These are phyloP conservation scores for Penicillium samsonianum DNA, from an alignment of 495 filamentous ascomycete species.

Conservation along the genomic window DNA sequence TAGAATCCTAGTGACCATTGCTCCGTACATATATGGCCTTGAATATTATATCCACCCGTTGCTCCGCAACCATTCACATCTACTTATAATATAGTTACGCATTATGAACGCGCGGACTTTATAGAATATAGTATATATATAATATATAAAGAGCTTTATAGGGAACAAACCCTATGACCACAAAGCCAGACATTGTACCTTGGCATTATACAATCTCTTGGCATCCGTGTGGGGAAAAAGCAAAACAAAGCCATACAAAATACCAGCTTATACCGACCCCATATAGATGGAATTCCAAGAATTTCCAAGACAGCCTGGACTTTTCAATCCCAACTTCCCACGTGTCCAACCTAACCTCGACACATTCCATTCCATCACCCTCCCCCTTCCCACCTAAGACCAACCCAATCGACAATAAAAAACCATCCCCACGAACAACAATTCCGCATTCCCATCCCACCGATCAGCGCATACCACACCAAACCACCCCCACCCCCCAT, in stretches of 20 bases:
- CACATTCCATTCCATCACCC: slow-evolving; percentile 2
- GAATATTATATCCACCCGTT: too few relatives aligned
- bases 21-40: too few relatives aligned
- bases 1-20: too few relatives aligned
- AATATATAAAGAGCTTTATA: too few relatives aligned
- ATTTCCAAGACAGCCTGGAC: neutral
- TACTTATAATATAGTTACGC: too few relatives aligned
- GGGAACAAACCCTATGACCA: too few relatives aligned
- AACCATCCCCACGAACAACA: slow-evolving; percentile 1
- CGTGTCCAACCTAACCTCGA: neutral
- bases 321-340: neutral
- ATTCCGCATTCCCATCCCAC: neutral
- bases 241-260: slow-evolving; percentile 25
- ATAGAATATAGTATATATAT: too few relatives aligned
- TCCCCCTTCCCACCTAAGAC: neutral
- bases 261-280: neutral
- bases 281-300: neutral
- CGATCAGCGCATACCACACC: neutral
- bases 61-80: too few relatives aligned
- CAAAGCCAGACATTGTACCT: too few relatives aligned
- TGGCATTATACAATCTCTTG: neutral
- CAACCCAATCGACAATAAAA: slow-evolving; percentile 9
- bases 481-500: neutral
- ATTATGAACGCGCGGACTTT: too few relatives aligned
- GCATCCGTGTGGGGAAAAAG: slow-evolving; percentile 26